Evolutionary conservation across 148 eudicot species (phyloP), one percentile per base, ranked within the genome.

Genomic region (Polygonum maritimum): DNA sequence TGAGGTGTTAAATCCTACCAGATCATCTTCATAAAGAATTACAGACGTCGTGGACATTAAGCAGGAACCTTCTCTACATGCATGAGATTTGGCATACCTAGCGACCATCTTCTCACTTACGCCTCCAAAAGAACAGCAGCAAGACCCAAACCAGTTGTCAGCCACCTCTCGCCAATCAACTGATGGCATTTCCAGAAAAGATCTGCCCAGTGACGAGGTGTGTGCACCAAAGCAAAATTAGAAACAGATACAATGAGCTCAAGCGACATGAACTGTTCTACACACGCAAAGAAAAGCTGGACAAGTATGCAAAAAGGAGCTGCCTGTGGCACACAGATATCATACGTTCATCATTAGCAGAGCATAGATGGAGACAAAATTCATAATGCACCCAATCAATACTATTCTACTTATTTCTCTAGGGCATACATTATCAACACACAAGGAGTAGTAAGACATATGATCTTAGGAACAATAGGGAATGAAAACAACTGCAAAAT

Each of bases 71-170:
- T 85, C 81, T 10, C 74, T 65, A 77, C 91, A 88, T 74, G 81
- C 76, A 74, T 96, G 92, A 51, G 92, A 86, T 75, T 87, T 82
- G 55, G 86, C 98, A 82, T 87, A 96, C 31, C 75, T 81, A 13
- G 83, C 80, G n/a, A 96, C 99, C 75, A 92, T 74, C 81, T 92
- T 86, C 85, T 96, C 94, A 81, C 94, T 87, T 74, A 87, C 79
- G 39, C 97, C 96, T 57, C 98, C 99, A 85, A 95, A 96, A 18
- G 98, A 92, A 75, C 98, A 92, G 74, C 99, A 96, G 71, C 98
- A 96, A 65, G 85, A 71, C 74, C 98, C 98, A 87, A 96, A 96
- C 97, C 99, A 96, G 74, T 96, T 92, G 82, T 92, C 99, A 65
- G 99, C 97, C 62, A 78, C 88, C 79, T 91, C 99, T 67, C 88